Evolutionary conservation across 2,329 filamentous ascomycete genomes (phyloP).

Genomic region (Aspergillus sp.): DNA sequence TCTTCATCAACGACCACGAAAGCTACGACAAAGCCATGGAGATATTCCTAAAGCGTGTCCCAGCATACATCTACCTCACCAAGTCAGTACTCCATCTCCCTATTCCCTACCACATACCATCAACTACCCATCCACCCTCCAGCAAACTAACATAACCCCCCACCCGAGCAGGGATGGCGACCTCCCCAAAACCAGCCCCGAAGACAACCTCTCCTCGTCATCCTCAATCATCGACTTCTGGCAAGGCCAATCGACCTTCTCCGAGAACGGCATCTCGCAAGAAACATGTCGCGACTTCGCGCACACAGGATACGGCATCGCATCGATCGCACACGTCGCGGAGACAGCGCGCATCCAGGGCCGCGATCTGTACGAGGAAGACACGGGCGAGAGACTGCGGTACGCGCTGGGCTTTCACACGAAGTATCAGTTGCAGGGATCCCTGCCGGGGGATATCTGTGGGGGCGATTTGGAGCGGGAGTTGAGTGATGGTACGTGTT

Average conservation of each 20-base stretch:
- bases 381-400: constrained; percentile 20
- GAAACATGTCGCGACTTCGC: constrained; percentile 31
- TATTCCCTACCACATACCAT: no score
- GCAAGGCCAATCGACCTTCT: not conserved
- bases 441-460: constrained; percentile 21
- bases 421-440: constrained; percentile 13
- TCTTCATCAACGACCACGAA: constrained; percentile 24
- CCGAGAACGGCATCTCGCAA: constrained; percentile 17
- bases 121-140: not conserved
- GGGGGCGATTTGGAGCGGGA: constrained; percentile 8
- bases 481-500: not conserved
- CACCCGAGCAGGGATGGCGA: not conserved
- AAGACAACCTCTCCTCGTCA: not conserved
- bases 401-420: constrained; percentile 25
- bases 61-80: constrained; percentile 27
- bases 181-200: not conserved
- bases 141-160: not conserved
- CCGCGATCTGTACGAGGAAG: constrained; percentile 20
- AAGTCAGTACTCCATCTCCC: constrained; percentile 2
- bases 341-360: constrained; percentile 30
- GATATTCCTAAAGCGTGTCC: constrained; percentile 23
- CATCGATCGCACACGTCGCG: constrained; percentile 28
- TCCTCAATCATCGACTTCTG: not conserved
- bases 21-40: constrained; percentile 25
- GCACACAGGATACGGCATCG: constrained; percentile 27